Conservation (phyloP, 2,329 filamentous ascomycete genomes). For the Stagonosporopsis rhizophila region DNA sequence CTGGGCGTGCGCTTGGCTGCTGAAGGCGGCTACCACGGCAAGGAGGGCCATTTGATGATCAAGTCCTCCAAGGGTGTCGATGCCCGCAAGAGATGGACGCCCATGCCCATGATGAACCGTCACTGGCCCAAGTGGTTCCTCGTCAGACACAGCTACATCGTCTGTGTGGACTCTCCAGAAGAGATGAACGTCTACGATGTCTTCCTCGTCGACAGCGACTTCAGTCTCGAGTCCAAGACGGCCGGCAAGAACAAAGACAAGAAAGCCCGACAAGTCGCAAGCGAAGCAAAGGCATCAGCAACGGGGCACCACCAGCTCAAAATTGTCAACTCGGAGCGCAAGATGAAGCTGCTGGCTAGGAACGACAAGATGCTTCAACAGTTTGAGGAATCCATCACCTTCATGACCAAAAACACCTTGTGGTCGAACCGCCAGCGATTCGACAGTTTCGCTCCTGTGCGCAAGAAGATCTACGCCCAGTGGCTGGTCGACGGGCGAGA, state of each 20-base stretch:
- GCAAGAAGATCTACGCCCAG: constrained; percentile 85
- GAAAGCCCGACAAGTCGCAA: constrained; percentile 68
- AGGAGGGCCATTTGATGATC: constrained; percentile 93
- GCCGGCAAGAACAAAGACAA: constrained; percentile 55
- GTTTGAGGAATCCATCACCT: constrained; percentile 89
- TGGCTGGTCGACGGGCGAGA: constrained; percentile 97
- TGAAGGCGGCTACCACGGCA: constrained; percentile 96
- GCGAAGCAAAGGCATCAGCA: constrained; percentile 68
- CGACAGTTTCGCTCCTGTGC: constrained; percentile 89
- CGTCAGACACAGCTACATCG: constrained; percentile 96
- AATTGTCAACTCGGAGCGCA: constrained; percentile 89
- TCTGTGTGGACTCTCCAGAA: constrained; percentile 97
- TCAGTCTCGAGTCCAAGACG: constrained; percentile 78
- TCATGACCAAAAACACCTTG: constrained; percentile 81
- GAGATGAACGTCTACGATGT: constrained; percentile 99
- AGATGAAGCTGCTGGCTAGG: constrained; percentile 86
- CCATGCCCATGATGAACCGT: constrained; percentile 77
- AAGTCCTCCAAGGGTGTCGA: constrained; percentile 89
- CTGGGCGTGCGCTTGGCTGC: constrained; percentile 91
- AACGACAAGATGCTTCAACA: constrained; percentile 89
- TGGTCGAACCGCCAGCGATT: constrained; percentile 89
- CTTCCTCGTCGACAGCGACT: constrained; percentile 91
- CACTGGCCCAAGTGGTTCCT: constrained; percentile 97
- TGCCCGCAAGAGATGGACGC: constrained; percentile 80
- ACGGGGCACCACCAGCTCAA: constrained; percentile 84